phyloP scores from a whole-genome alignment of 73 alveolate species.

The Stentor roeselii region DNA sequence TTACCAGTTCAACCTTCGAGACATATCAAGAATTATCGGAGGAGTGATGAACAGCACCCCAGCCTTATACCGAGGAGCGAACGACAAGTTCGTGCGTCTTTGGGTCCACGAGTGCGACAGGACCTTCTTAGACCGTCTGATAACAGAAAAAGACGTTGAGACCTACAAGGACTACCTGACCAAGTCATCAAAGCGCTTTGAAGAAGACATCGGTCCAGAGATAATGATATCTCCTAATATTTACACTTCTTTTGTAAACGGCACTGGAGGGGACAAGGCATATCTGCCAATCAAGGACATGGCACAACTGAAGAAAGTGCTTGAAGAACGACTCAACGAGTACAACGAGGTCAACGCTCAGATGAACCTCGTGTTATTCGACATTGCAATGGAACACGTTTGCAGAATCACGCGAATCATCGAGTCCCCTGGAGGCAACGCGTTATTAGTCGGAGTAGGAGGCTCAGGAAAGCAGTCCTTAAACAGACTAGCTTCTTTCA shows the following conservation, averaged over 20 bases:
- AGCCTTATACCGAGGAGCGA: constrained; percentile 84
- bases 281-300: constrained; percentile 70
- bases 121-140: constrained; percentile 95
- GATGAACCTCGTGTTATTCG: constrained; percentile 98
- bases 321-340: constrained; percentile 90
- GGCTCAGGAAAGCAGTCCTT: constrained; percentile 99
- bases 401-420: constrained; percentile 97
- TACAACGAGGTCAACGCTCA: constrained; percentile 93
- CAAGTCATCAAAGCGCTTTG: constrained; percentile 52
- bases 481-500: constrained; percentile 94
- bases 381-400: constrained; percentile 97
- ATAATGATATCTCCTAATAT: constrained; percentile 76
- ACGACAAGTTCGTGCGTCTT: constrained; percentile 85
- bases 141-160: constrained; percentile 87
- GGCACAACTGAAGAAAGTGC: constrained; percentile 80
- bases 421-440: constrained; percentile 96
- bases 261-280: constrained; percentile 56
- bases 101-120: constrained; percentile 99
- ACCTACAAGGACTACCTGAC: constrained; percentile 58
- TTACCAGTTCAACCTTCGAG: constrained; percentile 98
- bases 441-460: constrained; percentile 99
- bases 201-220: constrained; percentile 49
- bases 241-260: constrained; percentile 87
- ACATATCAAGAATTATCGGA: constrained; percentile 85
- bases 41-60: constrained; percentile 94